These are phyloP conservation scores for Verbena officinalis DNA, from an alignment of 257 asterid genomes.

Conservation along the genomic window DNA sequence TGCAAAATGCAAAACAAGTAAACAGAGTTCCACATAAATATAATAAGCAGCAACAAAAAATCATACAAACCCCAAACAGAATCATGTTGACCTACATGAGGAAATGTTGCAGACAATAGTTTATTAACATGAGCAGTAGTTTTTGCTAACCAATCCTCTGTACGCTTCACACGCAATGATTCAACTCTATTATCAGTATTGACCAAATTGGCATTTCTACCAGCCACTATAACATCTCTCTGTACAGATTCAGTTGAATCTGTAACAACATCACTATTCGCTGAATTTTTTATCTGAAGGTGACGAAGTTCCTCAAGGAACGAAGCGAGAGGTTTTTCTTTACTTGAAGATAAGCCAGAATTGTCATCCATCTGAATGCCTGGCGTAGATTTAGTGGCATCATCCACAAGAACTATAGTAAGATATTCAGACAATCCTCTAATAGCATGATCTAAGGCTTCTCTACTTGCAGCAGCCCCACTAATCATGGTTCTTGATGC, in stretches of 20 bases:
- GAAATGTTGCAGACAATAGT: constrained; percentile 82
- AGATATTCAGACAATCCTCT: constrained; percentile 79
- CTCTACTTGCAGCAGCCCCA: constrained; percentile 91
- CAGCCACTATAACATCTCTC: constrained; percentile 32
- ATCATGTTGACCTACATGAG: constrained; percentile 61
- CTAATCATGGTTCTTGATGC: constrained; percentile 79
- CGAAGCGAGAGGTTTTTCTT: constrained; percentile 60
- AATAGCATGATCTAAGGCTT: constrained; percentile 77
- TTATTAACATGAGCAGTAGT: constrained; percentile 74
- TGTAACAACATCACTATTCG: constrained; percentile 29
- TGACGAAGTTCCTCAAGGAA: constrained; percentile 77
- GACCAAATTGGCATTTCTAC: constrained; percentile 31
- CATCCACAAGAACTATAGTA: constrained; percentile 68
- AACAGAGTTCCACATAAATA: constrained; percentile 11
- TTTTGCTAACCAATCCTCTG: constrained; percentile 66
- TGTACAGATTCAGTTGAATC: constrained; percentile 39
- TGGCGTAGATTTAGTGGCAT: constrained; percentile 38
- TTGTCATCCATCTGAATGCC: constrained; percentile 33
- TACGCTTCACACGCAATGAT: constrained; percentile 72
- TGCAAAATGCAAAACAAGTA: constrained; percentile 35
- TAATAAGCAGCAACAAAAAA: constrained; percentile 16
- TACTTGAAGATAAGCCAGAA: constrained; percentile 31
- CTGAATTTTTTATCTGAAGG: constrained; percentile 51
- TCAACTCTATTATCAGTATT: constrained; percentile 37
- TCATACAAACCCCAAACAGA: constrained; percentile 18